A percentile compares a stretch with the other conserved stretches of the same genome.
Conservation (phyloP, 805 yeast species). For the Metschnikowia noctiluminum region DNA sequence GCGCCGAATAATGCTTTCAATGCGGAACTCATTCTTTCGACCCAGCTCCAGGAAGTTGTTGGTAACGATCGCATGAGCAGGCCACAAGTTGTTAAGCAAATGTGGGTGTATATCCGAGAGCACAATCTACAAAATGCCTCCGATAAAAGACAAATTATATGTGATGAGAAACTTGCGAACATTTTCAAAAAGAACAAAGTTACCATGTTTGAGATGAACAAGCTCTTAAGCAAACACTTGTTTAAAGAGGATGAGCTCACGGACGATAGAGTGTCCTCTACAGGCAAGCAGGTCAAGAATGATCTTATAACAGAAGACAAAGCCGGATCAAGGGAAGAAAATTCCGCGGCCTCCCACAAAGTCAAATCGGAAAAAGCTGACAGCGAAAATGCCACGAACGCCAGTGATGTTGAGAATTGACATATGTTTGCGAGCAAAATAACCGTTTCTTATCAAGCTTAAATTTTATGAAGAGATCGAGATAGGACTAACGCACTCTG, state of each 20-base stretch:
- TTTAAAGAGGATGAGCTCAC: slow-evolving; percentile 18
- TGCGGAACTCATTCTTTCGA: slow-evolving; percentile 47
- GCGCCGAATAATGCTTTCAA: slow-evolving; percentile 37
- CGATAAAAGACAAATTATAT: slow-evolving; percentile 61
- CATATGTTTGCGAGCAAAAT: too few relatives aligned
- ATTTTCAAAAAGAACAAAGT: slow-evolving; percentile 58
- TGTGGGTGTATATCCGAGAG: slow-evolving; percentile 70
- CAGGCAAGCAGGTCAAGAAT: not conserved
- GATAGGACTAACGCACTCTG: too few relatives aligned
- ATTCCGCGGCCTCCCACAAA: not conserved
- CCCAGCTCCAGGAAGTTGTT: slow-evolving; percentile 49
- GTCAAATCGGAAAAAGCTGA: not conserved
- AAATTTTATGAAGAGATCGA: too few relatives aligned
- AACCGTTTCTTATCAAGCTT: too few relatives aligned
- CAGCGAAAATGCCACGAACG: not conserved
- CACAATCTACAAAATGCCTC: slow-evolving; percentile 62
- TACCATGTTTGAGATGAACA: slow-evolving; percentile 58
- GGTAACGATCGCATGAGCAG: slow-evolving; percentile 47
- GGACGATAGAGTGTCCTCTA: not conserved
- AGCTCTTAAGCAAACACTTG: slow-evolving; percentile 50
- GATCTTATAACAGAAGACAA: not conserved
- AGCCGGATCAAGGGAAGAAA: not conserved
- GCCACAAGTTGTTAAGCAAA: slow-evolving; percentile 63
- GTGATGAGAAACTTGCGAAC: slow-evolving; percentile 54
- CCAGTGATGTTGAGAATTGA: not conserved